Conservation (phyloP, 306 rosid species). For the Astragalus membranaceus region DNA sequence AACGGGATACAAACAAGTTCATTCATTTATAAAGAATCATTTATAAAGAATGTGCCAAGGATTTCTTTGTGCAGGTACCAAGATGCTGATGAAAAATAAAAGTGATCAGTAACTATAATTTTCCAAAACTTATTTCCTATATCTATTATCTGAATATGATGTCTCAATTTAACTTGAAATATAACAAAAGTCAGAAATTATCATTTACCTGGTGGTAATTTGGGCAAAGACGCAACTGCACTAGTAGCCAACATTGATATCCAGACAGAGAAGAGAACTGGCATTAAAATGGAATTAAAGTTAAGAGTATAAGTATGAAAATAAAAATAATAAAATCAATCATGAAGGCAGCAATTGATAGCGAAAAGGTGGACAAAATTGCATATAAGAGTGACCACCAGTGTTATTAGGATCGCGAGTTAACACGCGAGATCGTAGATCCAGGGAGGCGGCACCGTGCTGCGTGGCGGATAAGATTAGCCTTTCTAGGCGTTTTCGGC, state of each 20-base stretch:
- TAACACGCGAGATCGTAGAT: too few species aligned
- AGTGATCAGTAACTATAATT: background rate
- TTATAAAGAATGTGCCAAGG: background rate
- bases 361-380: background rate
- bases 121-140: background rate
- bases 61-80: background rate
- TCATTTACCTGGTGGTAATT: slow-evolving; percentile 37
- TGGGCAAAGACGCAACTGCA: slow-evolving; percentile 29
- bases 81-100: background rate
- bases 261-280: slow-evolving; percentile 10
- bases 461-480: too few species aligned
- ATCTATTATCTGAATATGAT: background rate
- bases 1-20: background rate
- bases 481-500: too few species aligned
- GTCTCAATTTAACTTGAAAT: background rate
- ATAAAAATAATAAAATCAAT: background rate
- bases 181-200: background rate
- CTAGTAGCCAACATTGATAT: slow-evolving; percentile 28
- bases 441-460: too few species aligned
- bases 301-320: background rate
- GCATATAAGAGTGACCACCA: background rate
- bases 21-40: background rate
- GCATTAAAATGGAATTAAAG: background rate
- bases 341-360: background rate
- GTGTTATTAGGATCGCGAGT: too few species aligned